These are phyloP conservation scores for Sarocladium strictum DNA, from an alignment of 2,329 filamentous ascomycete genomes.

Conservation along the genomic window DNA sequence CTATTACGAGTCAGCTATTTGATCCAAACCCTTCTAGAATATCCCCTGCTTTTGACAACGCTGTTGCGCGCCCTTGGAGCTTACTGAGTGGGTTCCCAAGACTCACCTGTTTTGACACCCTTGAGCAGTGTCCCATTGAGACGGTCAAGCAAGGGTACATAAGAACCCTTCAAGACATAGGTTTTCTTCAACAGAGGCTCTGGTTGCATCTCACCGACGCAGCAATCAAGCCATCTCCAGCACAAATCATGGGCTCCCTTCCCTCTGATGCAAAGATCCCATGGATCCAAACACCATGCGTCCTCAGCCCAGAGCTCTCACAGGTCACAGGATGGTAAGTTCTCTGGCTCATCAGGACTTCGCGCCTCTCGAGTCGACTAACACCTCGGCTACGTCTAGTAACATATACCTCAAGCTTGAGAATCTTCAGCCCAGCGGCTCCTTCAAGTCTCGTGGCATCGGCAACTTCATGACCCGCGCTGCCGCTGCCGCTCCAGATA, in stretches of 20 bases:
- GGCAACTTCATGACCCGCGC: constrained; percentile 58
- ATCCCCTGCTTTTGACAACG: neutral
- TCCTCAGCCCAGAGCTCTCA: constrained; percentile 61
- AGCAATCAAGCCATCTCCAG: neutral
- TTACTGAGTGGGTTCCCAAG: neutral
- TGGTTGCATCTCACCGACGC: constrained; percentile 6
- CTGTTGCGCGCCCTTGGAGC: neutral
- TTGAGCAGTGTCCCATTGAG: neutral
- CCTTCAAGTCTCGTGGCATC: constrained; percentile 78
- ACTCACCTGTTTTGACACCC: neutral
- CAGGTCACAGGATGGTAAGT: constrained; percentile 65
- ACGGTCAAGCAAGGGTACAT: neutral
- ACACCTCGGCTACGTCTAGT: constrained; percentile 29
- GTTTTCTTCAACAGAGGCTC: neutral
- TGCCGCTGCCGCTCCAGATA: constrained; percentile 22
- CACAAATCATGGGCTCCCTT: constrained; percentile 34
- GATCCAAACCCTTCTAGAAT: neutral
- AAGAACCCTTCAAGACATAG: neutral
- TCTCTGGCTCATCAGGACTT: neutral
- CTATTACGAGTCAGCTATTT: neutral
- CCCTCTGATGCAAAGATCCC: constrained; percentile 38
- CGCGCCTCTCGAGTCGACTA: constrained; percentile 14
- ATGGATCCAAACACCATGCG: constrained; percentile 67
- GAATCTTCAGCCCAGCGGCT: constrained; percentile 76
- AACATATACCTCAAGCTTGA: constrained; percentile 83